phyloP scores from a whole-genome alignment of 768 basidiomycete species.

The Boletus vermiculosoides region DNA sequence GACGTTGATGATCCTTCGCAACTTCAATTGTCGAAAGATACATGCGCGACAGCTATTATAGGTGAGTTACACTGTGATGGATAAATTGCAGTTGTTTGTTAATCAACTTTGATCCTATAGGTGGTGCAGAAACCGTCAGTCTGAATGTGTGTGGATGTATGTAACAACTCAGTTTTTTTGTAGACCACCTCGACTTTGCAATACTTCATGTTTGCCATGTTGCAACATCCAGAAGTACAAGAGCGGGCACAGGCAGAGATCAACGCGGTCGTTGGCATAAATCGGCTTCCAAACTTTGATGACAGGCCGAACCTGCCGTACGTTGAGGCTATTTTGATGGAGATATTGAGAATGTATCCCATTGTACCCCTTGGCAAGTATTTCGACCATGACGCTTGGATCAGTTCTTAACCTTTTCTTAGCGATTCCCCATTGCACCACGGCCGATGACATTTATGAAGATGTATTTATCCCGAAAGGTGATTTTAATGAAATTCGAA shows the following conservation, averaged over 20 bases:
- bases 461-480: slow-evolving; percentile 26
- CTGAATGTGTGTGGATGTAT: background rate
- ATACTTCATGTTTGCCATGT: slow-evolving; percentile 35
- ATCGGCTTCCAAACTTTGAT: slow-evolving; percentile 26
- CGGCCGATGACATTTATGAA: slow-evolving; percentile 18
- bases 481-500: background rate
- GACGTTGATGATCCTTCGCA: slow-evolving; percentile 8
- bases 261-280: slow-evolving; percentile 27
- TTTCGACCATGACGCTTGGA: background rate
- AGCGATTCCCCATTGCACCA: slow-evolving; percentile 22
- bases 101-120: too few species aligned
- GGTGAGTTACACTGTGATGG: background rate
- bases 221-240: slow-evolving; percentile 33
- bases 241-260: slow-evolving; percentile 31
- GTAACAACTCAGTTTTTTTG: background rate
- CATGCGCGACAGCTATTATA: slow-evolving; percentile 11
- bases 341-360: background rate
- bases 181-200: slow-evolving; percentile 12
- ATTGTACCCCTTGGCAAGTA: slow-evolving; percentile 19
- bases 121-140: slow-evolving; percentile 15
- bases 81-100: background rate
- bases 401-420: background rate
- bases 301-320: slow-evolving; percentile 29
- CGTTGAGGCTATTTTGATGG: slow-evolving; percentile 18
- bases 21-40: slow-evolving; percentile 8